Evolutionary conservation across 176 grass and related monocot genomes (phyloP).

Genomic region (Lolium rigidum): DNA sequence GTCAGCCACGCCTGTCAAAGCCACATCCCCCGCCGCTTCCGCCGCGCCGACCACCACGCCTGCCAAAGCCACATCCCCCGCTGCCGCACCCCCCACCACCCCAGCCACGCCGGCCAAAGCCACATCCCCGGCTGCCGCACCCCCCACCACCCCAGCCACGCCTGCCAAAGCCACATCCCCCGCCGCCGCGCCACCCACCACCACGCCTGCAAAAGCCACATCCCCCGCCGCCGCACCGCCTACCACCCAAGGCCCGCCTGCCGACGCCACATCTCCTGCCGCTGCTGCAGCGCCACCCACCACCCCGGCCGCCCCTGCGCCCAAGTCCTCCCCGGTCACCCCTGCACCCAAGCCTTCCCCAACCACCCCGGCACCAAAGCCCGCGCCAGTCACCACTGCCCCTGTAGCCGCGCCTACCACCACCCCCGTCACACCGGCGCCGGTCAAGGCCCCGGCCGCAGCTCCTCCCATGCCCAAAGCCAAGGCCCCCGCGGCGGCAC

Average conservation of each 20-base stretch:
- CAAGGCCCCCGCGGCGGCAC: not conserved
- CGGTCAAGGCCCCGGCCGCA: constrained; percentile 3
- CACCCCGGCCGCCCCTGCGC: not conserved
- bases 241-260: not conserved
- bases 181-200: not conserved
- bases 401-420: constrained; percentile 1
- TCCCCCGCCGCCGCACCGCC: not conserved
- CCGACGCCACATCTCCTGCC: not conserved
- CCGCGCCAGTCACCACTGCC: not conserved
- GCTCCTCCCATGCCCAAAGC: constrained; percentile 18
- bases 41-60: not conserved
- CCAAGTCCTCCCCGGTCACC: not conserved
- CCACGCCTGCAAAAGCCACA: not conserved
- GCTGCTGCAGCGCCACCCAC: not conserved
- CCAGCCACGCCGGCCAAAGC: not conserved
- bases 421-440: constrained; percentile 19
- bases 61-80: not conserved
- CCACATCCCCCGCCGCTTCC: no score
- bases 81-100: not conserved
- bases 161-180: not conserved
- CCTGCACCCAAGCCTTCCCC: not conserved
- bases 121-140: not conserved
- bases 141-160: not conserved
- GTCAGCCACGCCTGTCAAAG: no score
- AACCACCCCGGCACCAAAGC: not conserved